Evolutionary conservation across 2,329 filamentous ascomycete genomes (phyloP).

Genomic region (Colletotrichum sp.): DNA sequence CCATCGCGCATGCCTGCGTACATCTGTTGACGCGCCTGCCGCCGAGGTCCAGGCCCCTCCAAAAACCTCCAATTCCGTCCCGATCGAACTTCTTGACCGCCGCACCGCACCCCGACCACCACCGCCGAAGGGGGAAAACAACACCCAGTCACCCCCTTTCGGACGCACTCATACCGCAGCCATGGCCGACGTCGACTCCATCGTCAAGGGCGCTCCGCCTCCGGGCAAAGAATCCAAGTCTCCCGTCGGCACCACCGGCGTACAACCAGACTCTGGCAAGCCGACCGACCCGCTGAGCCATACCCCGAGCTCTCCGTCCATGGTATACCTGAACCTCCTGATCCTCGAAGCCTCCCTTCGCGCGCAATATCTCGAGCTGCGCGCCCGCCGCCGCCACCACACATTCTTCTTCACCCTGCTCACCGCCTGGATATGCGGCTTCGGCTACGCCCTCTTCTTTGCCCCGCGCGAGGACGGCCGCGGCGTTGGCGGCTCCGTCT

Average conservation of each 20-base stretch:
- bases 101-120: background rate
- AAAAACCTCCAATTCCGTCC: background rate
- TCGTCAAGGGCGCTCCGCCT: slow-evolving; percentile 87
- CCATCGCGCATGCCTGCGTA: slow-evolving; percentile 11
- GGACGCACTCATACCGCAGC: slow-evolving; percentile 7
- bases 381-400: slow-evolving; percentile 87
- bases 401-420: slow-evolving; percentile 89
- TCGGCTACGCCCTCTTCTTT: slow-evolving; percentile 89
- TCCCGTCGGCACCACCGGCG: slow-evolving; percentile 42
- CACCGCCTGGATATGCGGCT: slow-evolving; percentile 80
- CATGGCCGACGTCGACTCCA: slow-evolving; percentile 80
- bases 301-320: slow-evolving; percentile 87
- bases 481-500: slow-evolving; percentile 90
- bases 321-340: slow-evolving; percentile 97
- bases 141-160: background rate
- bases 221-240: slow-evolving; percentile 55
- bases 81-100: background rate
- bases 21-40: slow-evolving; percentile 12
- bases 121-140: background rate
- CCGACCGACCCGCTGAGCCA: slow-evolving; percentile 75
- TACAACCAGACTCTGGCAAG: slow-evolving; percentile 48
- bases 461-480: slow-evolving; percentile 94
- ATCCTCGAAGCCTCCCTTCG: slow-evolving; percentile 95
- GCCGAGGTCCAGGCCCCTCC: slow-evolving; percentile 10
- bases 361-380: slow-evolving; percentile 89